Base-by-base conservation (phyloP, 208 protist species). In the Wallacemonas sp. region DNA sequence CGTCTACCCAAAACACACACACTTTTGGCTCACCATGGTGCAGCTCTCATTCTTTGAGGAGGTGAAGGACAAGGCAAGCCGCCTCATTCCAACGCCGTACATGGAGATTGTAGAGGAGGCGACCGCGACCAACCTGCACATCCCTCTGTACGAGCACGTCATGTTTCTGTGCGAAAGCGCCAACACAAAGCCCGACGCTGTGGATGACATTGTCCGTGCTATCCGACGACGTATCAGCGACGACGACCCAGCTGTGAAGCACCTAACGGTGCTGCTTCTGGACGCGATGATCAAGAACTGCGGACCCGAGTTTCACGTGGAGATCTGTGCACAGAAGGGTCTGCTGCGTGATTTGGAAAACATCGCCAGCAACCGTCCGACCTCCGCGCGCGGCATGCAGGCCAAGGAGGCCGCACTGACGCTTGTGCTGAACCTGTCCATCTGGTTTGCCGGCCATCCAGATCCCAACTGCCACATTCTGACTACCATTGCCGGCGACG, bases 91-190 rank as follows among this genome's bases (percentile, higher is more conserved):
- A 22, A 93, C 82, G 0, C 54, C 76, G 22, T 93, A 89, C 68
- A 89, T 83, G 69, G 80, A 92, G 29, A 79, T 89, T 52, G 82
- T 96, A 5, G 88, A 91, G 67, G 87, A 96, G 66, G 81, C 78
- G 63, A 96, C 91, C 1, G 69, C 63, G 9, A 68, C 88, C 26
- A 46, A 77, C 0, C 77, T 96, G 10, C 54, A 66, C 38, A 67
- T 68, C 33, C 88, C 88, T 9, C 59, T 70, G 10, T 79, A 75
- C 37, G 81, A 93, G 58, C 73, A 83, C 61, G 81, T 92, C 8
- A 64, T 77, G 36, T 83, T 92, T 68, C 74, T 96, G 9, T 91
- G 82, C 64, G 74, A 93, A 15, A 79, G 61, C 36, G 84, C 78
- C 22, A 86, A 89, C 44, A 70, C n/a, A 38, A 79, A 69, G 37